Conservation (phyloP, 805 yeast genomes). For the Blastobotrys muscicola region DNA sequence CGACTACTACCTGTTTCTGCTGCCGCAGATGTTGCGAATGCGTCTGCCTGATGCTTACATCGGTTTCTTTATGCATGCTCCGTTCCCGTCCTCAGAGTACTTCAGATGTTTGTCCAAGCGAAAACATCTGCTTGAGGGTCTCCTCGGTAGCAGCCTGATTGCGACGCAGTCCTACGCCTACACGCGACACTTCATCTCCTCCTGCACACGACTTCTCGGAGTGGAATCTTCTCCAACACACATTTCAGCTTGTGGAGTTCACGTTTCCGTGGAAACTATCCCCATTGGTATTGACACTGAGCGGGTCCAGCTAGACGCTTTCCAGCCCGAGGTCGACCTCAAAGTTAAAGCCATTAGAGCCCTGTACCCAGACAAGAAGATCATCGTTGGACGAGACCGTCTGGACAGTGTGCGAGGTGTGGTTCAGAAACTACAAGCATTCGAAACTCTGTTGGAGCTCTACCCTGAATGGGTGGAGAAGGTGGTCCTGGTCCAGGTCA, state of each 20-base stretch:
- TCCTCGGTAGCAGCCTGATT: conserved; percentile 80
- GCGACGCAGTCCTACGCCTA: conserved; percentile 83
- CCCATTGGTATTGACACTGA: conserved; percentile 87
- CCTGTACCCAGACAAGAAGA: conserved; percentile 39
- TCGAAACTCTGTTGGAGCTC: conserved; percentile 77
- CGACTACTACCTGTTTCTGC: conserved; percentile 72
- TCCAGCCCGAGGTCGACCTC: conserved; percentile 27
- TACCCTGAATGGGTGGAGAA: conserved; percentile 87
- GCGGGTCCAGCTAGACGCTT: conserved; percentile 54
- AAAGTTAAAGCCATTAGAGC: conserved; percentile 54
- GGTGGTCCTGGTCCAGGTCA: conserved; percentile 85
- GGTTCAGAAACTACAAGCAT: conserved; percentile 84
- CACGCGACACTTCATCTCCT: conserved; percentile 82
- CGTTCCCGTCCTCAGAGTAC: conserved; percentile 94
- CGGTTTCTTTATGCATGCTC: conserved; percentile 75
- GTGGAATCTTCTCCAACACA: conserved; percentile 42
- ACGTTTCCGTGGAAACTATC: conserved; percentile 60
- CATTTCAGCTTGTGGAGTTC: conserved; percentile 67
- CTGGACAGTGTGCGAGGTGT: conserved; percentile 90
- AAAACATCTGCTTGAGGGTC: conserved; percentile 73
- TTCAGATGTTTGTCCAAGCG: conserved; percentile 84
- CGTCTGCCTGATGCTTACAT: conserved; percentile 62
- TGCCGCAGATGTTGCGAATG: conserved; percentile 79
- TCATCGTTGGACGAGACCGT: conserved; percentile 90
- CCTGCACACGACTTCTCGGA: conserved; percentile 82